Evolutionary conservation across 192 early-diverging fungal genomes (phyloP), one percentile per base, ranked within the genome.

Genomic region (Physocladia obscura): DNA sequence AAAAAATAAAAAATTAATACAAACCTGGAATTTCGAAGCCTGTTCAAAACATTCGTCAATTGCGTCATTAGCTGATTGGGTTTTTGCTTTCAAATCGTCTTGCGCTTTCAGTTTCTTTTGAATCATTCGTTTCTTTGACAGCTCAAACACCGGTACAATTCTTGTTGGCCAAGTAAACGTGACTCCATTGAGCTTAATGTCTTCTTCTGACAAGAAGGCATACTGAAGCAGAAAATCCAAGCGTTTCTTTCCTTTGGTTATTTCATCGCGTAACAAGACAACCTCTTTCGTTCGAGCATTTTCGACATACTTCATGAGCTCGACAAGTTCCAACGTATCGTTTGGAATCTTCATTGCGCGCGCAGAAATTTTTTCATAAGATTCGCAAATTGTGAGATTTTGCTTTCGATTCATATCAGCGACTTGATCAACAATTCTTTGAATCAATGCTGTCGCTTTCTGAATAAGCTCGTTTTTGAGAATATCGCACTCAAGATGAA

Each of bases 81-180:
- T 87, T 68, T 87, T 87, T 32, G 70, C 64, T 55, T 87, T 87
- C 27, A 87, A 69, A 69, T 87, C 85, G 54, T 87, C 85, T 68
- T 87, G 85, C 19, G 85, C 85, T 61, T 87, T 87, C 1, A 75
- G 76, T 56, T 87, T 87, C 75, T 87, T 87, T 64, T 87, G 85
- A 48, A 82, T 62, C 83, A 86, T 82, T 6, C 85, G 54, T 59
- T 87, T 87, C 50, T 87, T 87, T 55, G 77, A 80, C 8, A 87
- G 70, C 34, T 87, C 85, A 80, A 87, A 87, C 19, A 87, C 86
- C 3, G 85, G 85, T 39, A 87, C 38, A 37, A 88, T 88, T 15
- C 85, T 34, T n/a, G 76, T 76, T 3, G 86, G 86, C 86, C 86
- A 88, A 26, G 86, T 88, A 64, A 88, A 88, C 34, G 86, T 87